Conservation (phyloP, 1,139 yeast genomes). For the Yamadazyma epiphylla region DNA sequence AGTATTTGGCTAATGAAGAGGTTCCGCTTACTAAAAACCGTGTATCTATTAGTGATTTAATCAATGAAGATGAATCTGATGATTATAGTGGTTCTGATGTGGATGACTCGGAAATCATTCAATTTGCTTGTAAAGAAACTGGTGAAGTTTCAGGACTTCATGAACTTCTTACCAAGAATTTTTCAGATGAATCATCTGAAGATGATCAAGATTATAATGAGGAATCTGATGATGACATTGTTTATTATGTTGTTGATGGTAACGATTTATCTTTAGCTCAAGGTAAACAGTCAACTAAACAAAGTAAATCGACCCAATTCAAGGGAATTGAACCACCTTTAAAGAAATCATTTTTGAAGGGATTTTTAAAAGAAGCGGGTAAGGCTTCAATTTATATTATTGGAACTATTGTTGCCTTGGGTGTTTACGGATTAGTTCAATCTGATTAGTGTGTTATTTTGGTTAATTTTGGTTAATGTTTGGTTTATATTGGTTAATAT, state of each 20-base stretch:
- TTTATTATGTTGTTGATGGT: conserved; percentile 4
- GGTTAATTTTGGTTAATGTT: conserved; percentile 1
- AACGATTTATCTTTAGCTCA: conserved; percentile 2
- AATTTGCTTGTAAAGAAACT: neutral
- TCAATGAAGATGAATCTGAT: too few species aligned
- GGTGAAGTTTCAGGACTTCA: neutral
- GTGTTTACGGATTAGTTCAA: conserved; percentile 26
- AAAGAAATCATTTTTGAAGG: conserved; percentile 3
- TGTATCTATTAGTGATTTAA: too few species aligned
- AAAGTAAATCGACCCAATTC: neutral
- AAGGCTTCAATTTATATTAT: conserved; percentile 32
- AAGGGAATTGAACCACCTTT: neutral
- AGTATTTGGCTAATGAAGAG: too few species aligned
- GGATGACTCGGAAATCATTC: neutral
- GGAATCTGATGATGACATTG: conserved; percentile 4
- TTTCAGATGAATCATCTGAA: conserved; percentile 1
- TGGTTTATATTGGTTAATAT: conserved; percentile 1
- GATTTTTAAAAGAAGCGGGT: conserved; percentile 27
- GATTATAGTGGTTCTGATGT: neutral
- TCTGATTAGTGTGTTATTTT: too few species aligned
- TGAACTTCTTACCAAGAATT: neutral
- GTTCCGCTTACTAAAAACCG: too few species aligned
- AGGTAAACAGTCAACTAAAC: too few species aligned
- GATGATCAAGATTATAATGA: conserved; percentile 1
- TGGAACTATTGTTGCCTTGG: conserved; percentile 37